phyloP scores from a whole-genome alignment of 2,329 filamentous ascomycete genomes.

The Phoma sp. region DNA sequence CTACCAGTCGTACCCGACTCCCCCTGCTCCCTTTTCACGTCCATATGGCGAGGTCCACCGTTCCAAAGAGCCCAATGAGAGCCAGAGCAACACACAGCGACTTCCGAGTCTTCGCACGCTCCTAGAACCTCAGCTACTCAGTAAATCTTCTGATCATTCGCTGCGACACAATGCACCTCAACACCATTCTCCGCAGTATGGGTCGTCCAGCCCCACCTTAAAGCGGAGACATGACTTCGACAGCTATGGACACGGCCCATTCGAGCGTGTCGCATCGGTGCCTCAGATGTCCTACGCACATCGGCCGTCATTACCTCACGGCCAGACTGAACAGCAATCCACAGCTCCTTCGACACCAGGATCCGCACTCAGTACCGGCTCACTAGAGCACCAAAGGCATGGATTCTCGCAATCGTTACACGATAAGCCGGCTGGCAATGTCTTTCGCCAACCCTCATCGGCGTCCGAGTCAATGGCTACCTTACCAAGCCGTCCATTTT shows the following conservation, averaged over 20 bases:
- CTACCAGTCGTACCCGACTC: conserved; percentile 39
- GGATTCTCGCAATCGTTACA: conserved; percentile 32
- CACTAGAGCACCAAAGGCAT: conserved; percentile 33
- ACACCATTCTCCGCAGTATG: conserved; percentile 35
- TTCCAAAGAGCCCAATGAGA: conserved; percentile 34
- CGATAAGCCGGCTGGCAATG: conserved; percentile 28
- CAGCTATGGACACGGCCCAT: conserved; percentile 35
- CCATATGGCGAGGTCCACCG: conserved; percentile 39
- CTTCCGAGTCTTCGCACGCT: conserved; percentile 49
- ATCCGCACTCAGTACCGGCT: conserved; percentile 29
- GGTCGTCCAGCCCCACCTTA: conserved; percentile 43
- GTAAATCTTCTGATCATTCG: conserved; percentile 38
- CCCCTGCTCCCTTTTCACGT: conserved; percentile 36
- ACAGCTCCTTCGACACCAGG: conserved; percentile 33
- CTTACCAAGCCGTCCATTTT: conserved; percentile 25
- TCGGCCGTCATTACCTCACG: conserved; percentile 29
- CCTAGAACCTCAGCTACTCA: conserved; percentile 46
- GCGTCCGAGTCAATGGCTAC: conserved; percentile 31
- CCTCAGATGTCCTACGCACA: conserved; percentile 40
- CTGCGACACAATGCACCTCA: conserved; percentile 30
- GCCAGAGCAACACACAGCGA: conserved; percentile 42
- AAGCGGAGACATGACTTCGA: conserved; percentile 48
- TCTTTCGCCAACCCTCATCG: conserved; percentile 35
- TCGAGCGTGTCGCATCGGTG: conserved; percentile 38
- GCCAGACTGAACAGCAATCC: conserved; percentile 31